Base-by-base conservation (phyloP, 805 yeast species). In the Kuraishia floccosa region DNA sequence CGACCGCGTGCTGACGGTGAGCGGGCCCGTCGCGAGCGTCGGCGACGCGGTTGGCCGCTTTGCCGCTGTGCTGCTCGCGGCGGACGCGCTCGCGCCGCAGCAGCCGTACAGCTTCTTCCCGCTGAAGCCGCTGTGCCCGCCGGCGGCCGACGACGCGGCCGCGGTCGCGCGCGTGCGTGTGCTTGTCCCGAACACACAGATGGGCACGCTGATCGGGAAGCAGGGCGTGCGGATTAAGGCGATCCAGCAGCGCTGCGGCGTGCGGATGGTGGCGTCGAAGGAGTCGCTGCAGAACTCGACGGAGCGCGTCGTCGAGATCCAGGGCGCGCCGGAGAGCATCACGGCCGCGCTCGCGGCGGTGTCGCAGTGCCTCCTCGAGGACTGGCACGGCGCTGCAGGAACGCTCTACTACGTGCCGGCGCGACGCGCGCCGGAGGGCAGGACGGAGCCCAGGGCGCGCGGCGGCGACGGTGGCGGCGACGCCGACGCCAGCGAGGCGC, bases 131-230 rank as follows among this genome's bases (percentile, higher is more conserved):
- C 59, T 75, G 46, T 60, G 71, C 47, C 62, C 67, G 32, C 57
- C 71, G 30, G 68, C 74, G 5, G 51, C 64, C 17, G 57, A 67
- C 19, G 66, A 65, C 26, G 58, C 66, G 27, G 65, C 65, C 18
- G 70, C 72, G 8, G 62, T 68, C 27, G 60, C 76, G 22, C 62
- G 72, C 22, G 52, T 85, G 44, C 68, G 95, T 47, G 60, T 86
- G 28, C 60, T 86, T 39, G 65, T 85, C 36, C 85, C 95, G 25
- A 84, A 85, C 53, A 66, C 76, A 31, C 94, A 84, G 50, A 76
- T 85, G 73, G 94, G 95, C 24, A 76, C 93, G 6, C 68, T 86
- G 28, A 85, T 86, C 48, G 96, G 96, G 31, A 73, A 80, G 35
- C 81, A 72, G 37, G 96, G 96, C 32, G 58, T 64, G 9, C 68